Percentiles rank a stretch among this genome's conserved stretches.
These are phyloP conservation scores for Mycosarcoma mackinlayi DNA, from an alignment of 1,284 basidiomycete genomes.

Conservation along the genomic window DNA sequence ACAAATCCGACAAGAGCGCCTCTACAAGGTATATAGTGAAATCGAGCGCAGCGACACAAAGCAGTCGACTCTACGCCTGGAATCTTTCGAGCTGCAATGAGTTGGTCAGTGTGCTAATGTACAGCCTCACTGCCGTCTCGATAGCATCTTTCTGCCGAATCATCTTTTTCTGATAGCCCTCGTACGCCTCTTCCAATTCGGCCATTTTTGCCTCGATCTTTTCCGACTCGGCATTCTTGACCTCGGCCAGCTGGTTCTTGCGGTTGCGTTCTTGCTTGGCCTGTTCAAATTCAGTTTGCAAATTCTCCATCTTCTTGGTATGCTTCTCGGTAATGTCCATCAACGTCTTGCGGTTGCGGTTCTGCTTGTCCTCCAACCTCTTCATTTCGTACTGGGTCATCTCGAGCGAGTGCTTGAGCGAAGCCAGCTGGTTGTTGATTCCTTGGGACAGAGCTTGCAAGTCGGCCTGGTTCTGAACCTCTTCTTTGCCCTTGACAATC, in stretches of 20 bases:
- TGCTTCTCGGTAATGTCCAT: constrained; percentile 53
- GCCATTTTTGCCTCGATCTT: constrained; percentile 54
- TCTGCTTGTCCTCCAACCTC: constrained; percentile 45
- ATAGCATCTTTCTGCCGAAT: constrained; percentile 46
- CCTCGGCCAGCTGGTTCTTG: constrained; percentile 33
- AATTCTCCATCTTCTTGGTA: constrained; percentile 44
- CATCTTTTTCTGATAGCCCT: constrained; percentile 48
- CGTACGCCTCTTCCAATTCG: constrained; percentile 35
- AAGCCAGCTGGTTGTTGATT: constrained; percentile 45
- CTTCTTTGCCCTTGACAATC: constrained; percentile 53
- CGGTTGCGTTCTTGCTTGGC: constrained; percentile 32
- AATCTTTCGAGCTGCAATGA: constrained; percentile 42
- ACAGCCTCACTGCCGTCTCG: constrained; percentile 39
- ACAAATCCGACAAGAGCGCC: too few species aligned
- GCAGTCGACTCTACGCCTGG: constrained; percentile 6
- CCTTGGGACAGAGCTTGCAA: constrained; percentile 38
- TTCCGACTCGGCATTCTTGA: constrained; percentile 38
- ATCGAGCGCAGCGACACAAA: too few species aligned
- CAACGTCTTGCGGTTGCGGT: constrained; percentile 44
- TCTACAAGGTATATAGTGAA: constrained; percentile 18
- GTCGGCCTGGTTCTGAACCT: constrained; percentile 45
- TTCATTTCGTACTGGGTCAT: constrained; percentile 54
- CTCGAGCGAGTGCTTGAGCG: constrained; percentile 44
- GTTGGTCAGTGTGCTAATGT: constrained; percentile 43
- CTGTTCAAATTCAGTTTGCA: constrained; percentile 42